These are phyloP conservation scores for Hypoxylon sp. DNA, from an alignment of 2,329 filamentous ascomycete species.

Conservation along the genomic window DNA sequence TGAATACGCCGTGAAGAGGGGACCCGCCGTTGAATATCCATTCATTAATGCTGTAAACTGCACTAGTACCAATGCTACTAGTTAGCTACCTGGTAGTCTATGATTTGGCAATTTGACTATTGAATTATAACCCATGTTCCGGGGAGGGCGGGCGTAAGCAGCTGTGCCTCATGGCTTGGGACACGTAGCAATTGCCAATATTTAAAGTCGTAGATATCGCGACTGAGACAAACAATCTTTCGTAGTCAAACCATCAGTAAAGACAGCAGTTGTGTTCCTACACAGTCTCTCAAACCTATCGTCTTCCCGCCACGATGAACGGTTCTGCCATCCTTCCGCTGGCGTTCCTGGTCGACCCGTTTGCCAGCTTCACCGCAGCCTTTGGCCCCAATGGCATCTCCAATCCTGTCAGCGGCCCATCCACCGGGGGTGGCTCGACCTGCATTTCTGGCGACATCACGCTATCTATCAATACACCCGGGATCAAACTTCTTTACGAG, in stretches of 20 bases:
- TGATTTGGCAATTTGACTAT: too few relatives aligned
- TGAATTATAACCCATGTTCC: too few relatives aligned
- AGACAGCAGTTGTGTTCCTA: constrained; percentile 3
- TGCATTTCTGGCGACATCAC: constrained; percentile 40
- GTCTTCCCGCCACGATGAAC: constrained; percentile 31
- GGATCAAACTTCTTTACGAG: constrained; percentile 42
- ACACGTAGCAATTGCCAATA: constrained; percentile 39
- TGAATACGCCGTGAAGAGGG: too few relatives aligned
- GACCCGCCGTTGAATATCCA: too few relatives aligned
- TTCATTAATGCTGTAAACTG: too few relatives aligned
- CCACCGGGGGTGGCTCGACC: constrained; percentile 42
- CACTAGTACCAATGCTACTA: too few relatives aligned
- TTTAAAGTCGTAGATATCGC: constrained; percentile 7
- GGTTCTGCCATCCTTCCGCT: constrained; percentile 33
- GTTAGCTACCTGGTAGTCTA: too few relatives aligned
- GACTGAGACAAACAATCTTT: constrained; percentile 20
- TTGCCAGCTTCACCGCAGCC: constrained; percentile 39
- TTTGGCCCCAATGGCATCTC: constrained; percentile 39
- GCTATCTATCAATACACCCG: constrained; percentile 42
- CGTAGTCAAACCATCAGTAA: constrained; percentile 11
- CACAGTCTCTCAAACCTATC: constrained; percentile 15
- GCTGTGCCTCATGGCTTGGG: too few relatives aligned
- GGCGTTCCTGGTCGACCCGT: constrained; percentile 33
- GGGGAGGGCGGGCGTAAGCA: too few relatives aligned
- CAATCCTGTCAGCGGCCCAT: constrained; percentile 37